These are phyloP conservation scores for Haematococcus sp. DNA, from an alignment of 139 green algal species.

Conservation along the genomic window DNA sequence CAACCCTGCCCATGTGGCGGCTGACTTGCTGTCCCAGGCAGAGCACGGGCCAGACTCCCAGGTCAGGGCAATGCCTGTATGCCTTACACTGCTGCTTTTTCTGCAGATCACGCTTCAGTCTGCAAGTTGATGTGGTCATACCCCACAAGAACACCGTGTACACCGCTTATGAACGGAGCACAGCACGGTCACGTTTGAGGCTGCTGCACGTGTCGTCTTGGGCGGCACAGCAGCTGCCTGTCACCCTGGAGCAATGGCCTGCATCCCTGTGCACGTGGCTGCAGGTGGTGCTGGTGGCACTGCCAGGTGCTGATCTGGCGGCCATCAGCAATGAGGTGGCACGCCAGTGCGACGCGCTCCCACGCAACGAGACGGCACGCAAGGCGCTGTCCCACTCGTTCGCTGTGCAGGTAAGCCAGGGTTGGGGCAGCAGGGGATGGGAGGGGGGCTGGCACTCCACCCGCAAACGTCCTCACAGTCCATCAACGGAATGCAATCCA, in stretches of 20 bases:
- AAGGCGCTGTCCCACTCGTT: conserved; percentile 87
- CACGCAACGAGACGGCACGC: conserved; percentile 77
- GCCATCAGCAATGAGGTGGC: conserved; percentile 77
- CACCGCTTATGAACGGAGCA: no score
- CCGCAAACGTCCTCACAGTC: no score
- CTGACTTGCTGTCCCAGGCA: conserved; percentile 96
- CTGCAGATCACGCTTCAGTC: neutral
- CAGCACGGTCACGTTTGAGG: no score
- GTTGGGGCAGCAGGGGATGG: neutral
- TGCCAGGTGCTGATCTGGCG: conserved; percentile 82
- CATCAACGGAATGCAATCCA: no score
- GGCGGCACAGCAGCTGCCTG: no score
- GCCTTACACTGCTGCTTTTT: neutral
- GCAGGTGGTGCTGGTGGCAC: conserved; percentile 92
- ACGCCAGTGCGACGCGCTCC: conserved; percentile 80
- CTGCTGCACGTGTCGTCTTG: no score
- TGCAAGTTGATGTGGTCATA: no score
- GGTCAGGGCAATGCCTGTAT: conserved; percentile 44
- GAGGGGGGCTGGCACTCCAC: no score
- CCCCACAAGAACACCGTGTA: no score
- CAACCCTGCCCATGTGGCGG: conserved; percentile 74
- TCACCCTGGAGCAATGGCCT: no score
- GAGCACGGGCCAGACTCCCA: conserved; percentile 93
- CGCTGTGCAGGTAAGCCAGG: conserved; percentile 60
- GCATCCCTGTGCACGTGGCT: neutral